These are phyloP conservation scores for Periglandula ipomoeae DNA, from an alignment of 2,329 filamentous ascomycete species.

Conservation along the genomic window DNA sequence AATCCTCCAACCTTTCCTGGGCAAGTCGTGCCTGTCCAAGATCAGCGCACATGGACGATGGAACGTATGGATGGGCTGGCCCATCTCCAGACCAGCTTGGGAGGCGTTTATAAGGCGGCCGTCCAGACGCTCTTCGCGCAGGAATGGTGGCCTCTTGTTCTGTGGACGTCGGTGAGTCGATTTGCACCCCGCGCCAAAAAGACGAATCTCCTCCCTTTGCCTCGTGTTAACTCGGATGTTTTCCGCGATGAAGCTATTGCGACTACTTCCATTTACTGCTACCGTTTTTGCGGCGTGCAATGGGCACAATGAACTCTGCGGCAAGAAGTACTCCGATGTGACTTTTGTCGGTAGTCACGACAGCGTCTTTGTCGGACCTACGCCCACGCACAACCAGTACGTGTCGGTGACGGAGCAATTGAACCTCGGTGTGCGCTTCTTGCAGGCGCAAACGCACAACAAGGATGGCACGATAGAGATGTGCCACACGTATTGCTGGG, in stretches of 20 bases:
- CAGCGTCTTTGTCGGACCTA: conserved; percentile 50
- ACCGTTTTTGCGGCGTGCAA: conserved; percentile 39
- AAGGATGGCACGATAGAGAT: conserved; percentile 42
- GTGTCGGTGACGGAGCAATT: conserved; percentile 49
- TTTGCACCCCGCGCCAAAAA: conserved; percentile 3
- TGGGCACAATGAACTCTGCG: conserved; percentile 45
- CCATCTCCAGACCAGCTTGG: conserved; percentile 7
- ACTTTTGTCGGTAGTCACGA: conserved; percentile 58
- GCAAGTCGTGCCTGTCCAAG: neutral
- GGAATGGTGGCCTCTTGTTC: conserved; percentile 1
- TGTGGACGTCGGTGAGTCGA: conserved; percentile 6
- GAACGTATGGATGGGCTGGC: conserved; percentile 7
- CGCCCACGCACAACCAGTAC: conserved; percentile 50
- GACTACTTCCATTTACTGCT: conserved; percentile 11
- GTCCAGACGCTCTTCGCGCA: conserved; percentile 1
- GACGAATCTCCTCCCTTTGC: neutral
- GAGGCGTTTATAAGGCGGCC: neutral
- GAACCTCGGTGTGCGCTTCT: conserved; percentile 51
- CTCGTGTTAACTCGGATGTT: neutral
- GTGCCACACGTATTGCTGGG: conserved; percentile 55
- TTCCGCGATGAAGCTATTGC: conserved; percentile 11
- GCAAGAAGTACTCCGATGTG: conserved; percentile 47
- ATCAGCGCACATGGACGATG: conserved; percentile 9
- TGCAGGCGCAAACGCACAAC: conserved; percentile 55
- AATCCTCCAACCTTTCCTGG: neutral